Evolutionary conservation across 164 flowering plant species (phyloP), one percentile per base, ranked within the genome.

Genomic region (Euptelea pleiosperma): DNA sequence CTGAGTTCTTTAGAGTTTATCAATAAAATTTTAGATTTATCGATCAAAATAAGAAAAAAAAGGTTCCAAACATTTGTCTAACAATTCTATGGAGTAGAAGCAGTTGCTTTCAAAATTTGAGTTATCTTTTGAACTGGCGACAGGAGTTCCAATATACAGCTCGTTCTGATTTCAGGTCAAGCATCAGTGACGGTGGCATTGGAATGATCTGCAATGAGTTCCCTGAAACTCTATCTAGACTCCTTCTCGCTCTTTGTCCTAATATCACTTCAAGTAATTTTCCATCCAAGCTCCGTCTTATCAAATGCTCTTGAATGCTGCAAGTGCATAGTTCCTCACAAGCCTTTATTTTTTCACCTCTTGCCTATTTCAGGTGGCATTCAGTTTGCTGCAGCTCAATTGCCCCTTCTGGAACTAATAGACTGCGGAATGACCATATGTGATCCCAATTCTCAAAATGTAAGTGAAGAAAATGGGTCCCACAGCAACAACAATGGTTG

Each of bases 121-220:
- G 3, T 21, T 0, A 40, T 40, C 44, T n/a, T 18, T n/a, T 48
- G 33, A 25, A 1, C 19, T 31, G 12, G n/a, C n/a, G n/a, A n/a
- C 22, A 31, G 29, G 12, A 11, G 3, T 51, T 51, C 26, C 14
- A 51, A 31, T 22, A 21, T 31, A 12, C 7, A n/a, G 6, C 50
- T 36, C 39, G 29, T 57, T 67, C 16, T 26, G 39, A 29, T 76
- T 73, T 58, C 86, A 93, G 99, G 75, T 93, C 99, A 25, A 82
- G 89, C 76, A 83, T 93, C 57, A 93, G 83, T 72, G 99, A 93
- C 64, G 75, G 96, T 76, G 97, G 97, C 64, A 82, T 93, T 65
- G 96, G 96, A 48, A 90, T 90, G 92, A 90, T 93, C 41, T 93
- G 98, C 87, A 88, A 88, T 77, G 86, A 79, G 19, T 81, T 90